Conservation (phyloP, 2,329 filamentous ascomycete species). For the Trichoderma atroviride region DNA sequence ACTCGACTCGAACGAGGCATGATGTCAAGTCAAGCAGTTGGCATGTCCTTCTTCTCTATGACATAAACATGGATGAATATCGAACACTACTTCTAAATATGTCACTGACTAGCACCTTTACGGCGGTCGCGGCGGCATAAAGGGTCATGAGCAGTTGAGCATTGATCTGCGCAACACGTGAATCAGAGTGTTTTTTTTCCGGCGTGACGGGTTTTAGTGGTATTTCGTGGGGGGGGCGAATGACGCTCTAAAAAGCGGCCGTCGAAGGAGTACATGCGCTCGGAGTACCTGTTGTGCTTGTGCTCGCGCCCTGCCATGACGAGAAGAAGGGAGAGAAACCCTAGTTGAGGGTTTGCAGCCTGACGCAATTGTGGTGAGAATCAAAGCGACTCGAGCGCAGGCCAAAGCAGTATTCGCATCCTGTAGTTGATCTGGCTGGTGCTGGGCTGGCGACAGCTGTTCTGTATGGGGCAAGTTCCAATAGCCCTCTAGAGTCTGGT, state of each 20-base stretch:
- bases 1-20: background rate
- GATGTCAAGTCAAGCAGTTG: background rate
- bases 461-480: background rate
- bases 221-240: background rate
- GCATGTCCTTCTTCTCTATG: background rate
- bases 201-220: conserved; percentile 17
- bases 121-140: background rate
- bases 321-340: background rate
- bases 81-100: background rate
- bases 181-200: background rate
- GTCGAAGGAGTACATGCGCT: background rate
- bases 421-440: background rate
- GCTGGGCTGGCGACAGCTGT: background rate
- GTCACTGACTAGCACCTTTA: background rate
- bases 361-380: background rate
- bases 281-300: conserved; percentile 11
- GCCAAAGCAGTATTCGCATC: background rate
- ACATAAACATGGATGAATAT: background rate
- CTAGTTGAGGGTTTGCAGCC: background rate
- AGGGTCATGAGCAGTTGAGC: conserved; percentile 16
- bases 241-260: conserved; percentile 4
- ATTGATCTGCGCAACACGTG: conserved; percentile 21
- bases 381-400: background rate
- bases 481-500: background rate
- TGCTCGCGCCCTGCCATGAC: conserved; percentile 6